Base-by-base conservation (phyloP, 768 basidiomycete genomes). In the Podaxis sp. region DNA sequence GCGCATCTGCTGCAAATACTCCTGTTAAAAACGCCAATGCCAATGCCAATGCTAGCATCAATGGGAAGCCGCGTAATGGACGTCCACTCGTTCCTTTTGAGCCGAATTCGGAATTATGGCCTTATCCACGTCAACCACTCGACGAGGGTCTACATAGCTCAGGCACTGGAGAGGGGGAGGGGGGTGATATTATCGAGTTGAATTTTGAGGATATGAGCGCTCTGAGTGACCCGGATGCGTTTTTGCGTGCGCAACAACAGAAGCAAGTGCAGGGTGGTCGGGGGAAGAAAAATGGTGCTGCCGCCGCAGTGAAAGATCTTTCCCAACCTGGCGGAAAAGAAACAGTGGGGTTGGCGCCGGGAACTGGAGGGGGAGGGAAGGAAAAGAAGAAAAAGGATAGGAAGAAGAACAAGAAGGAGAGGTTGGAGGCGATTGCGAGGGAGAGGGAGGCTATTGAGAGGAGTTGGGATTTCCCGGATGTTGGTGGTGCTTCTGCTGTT, bases 151-250 rank as follows among this genome's bases (percentile, higher is more conserved):
- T 52, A 57, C n/a, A n/a, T 18, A 11, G 11, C 10, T 13, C 14
- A 3, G 46, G 46, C 0, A 4, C n/a, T 47, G 25, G 62, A 66
- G 60, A 64, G 55, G 60, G 13, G 53, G 61, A 10, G 55, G 68
- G 5, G 74, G 73, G 77, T 3, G 89, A 88, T 57, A 82, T 91
- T 25, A 80, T 91, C 9, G 90, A 91, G 70, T 82, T 91, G 54
- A 87, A 89, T 69, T 91, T 89, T 66, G 79, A 79, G 4, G 90
- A 91, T 58, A 91, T 82, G 46, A 86, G 87, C 60, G 84, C 87
- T 21, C 70, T 91, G 66, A 89, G 88, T 68, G 85, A 91, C 64
- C 82, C 84, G 1, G 80, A 79, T 51, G 79, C 81, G 9, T 89
- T 88, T 65, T 72, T 72, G 32, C 71, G 71, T 66, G 78, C 72